phyloP scores from a whole-genome alignment of 768 basidiomycete genomes.

The Leucocoprinus birnbaumii region DNA sequence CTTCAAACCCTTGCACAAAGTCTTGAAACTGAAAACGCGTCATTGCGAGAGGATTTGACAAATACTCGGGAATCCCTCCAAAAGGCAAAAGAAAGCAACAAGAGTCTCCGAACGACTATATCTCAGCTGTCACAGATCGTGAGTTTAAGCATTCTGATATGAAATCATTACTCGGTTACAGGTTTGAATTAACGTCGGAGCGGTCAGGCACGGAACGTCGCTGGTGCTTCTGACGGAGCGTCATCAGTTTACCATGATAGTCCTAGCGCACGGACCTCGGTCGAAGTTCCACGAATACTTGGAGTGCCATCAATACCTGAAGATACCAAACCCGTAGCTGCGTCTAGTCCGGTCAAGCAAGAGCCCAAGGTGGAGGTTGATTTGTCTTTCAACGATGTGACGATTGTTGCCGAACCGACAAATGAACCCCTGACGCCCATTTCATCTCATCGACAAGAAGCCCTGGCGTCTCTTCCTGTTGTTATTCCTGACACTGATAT shows the following conservation, averaged over 20 bases:
- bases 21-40: slow-evolving; percentile 20
- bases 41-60: slow-evolving; percentile 20
- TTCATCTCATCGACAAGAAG: slow-evolving; percentile 20
- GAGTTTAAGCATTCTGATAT: slow-evolving; percentile 11
- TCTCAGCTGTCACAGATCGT: slow-evolving; percentile 25
- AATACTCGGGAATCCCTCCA: slow-evolving; percentile 22
- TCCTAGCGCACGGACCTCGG: not conserved
- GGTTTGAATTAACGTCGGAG: not conserved
- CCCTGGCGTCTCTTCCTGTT: slow-evolving; percentile 20
- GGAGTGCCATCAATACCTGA: not conserved
- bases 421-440: not conserved
- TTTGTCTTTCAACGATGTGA: slow-evolving; percentile 12
- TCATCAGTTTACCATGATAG: not conserved
- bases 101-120: slow-evolving; percentile 23
- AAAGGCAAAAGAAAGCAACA: slow-evolving; percentile 25
- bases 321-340: not conserved
- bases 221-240: slow-evolving; percentile 1
- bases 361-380: slow-evolving; percentile 1
- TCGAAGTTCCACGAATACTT: not conserved
- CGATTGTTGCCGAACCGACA: slow-evolving; percentile 6
- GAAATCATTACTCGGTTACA: not conserved
- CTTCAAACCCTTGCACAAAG: slow-evolving; percentile 17
- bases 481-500: slow-evolving; percentile 22
- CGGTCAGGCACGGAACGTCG: slow-evolving; percentile 12
- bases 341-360: too few relatives aligned